Evolutionary conservation across 1,139 yeast genomes (phyloP), one percentile per base, ranked within the genome.

Genomic region (Zygosaccharomyces sapae): DNA sequence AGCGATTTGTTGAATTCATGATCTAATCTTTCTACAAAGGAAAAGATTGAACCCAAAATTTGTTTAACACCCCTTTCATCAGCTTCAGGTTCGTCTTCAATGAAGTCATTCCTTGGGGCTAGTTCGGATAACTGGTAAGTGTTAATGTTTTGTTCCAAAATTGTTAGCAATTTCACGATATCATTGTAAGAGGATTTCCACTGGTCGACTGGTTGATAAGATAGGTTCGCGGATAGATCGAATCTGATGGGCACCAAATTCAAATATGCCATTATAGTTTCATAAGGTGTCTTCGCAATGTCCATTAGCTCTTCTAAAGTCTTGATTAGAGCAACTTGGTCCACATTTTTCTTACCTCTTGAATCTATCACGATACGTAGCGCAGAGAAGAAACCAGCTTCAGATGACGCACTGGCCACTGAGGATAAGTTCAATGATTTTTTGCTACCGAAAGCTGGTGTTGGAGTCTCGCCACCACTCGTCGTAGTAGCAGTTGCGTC

Each of bases 311-410:
- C 73, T 69, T 86, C 96, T 65, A 92, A 75, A 41, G 76, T 74
- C 54, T 73, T 72, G 55, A 89, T 79, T 69, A 92, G 96, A 67
- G 86, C 96, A 52, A 67, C 71, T 58, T 83, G 80, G 67, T 92
- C 96, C 55, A 89, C 85, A 68, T 87, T 88, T 76, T 88, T 92
- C 74, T 90, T 90, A 74, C 98, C 98, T 71, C 98, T 84, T 43
- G 90, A 77, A 68, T 92, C 98, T 54, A 86, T 74, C 52, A 92
- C 81, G 47, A 80, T 71, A 65, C 83, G 80, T 65, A 92, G 76
- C 38, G 86, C 80, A 51, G 82, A 74, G 73, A 90, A 88, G 47
- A 90, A 82, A 38, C 66, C 66, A 40, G 59, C 62, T 55, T 73
- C 72, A 3, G 69, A 57, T 13, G 72, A 63, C 24, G 69, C 68